Evolutionary conservation across 169 alveolate genomes (phyloP), one percentile per base, ranked within the genome.

Genomic region (Plasmodium vivax): DNA sequence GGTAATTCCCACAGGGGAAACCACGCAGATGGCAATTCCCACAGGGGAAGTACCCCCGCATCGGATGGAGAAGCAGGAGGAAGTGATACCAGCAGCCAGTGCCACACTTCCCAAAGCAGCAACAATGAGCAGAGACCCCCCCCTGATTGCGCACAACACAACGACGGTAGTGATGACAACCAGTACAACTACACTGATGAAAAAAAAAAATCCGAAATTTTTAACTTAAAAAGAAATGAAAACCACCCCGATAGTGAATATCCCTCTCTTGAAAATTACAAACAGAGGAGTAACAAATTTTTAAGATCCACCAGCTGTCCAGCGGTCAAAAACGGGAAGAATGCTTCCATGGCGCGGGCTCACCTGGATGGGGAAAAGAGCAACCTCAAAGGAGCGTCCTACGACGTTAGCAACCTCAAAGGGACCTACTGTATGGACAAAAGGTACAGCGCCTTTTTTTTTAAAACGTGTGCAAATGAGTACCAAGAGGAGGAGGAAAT

Each of bases 151-250:
- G 12, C 12, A 81, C 73, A 81, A 30, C 45, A 81, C 30, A 81
- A 41, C 19, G 77, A 36, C 12, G 43, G 16, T 82, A 34, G 34
- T 30, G 43, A 30, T 82, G 34, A 54, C 30, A 56, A 19, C 54
- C 23, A n/a, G 43, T 32, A 58, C 74, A 56, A 19, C 19, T n/a
- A 51, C 38, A 79, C 10, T 85, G 93, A 85, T 75, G 68, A 32
- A 32, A 85, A 77, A 32, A 85, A 87, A 34, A 23, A 75, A n/a
- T 87, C 88, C 4, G 93, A 87, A 87, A 87, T 75, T 36, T 87
- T 19, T 87, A 75, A 75, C 32, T 77, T 87, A 43, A 74, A 38
- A 75, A 38, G 8, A 34, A 79, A 51, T 51, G 68, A 41, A 43
- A 87, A 36, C 3, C 8, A 77, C n/a, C 62, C 43, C 7, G 12